Evolutionary conservation across 495 filamentous ascomycete species (phyloP).

Genomic region (Penicillium arizonense): DNA sequence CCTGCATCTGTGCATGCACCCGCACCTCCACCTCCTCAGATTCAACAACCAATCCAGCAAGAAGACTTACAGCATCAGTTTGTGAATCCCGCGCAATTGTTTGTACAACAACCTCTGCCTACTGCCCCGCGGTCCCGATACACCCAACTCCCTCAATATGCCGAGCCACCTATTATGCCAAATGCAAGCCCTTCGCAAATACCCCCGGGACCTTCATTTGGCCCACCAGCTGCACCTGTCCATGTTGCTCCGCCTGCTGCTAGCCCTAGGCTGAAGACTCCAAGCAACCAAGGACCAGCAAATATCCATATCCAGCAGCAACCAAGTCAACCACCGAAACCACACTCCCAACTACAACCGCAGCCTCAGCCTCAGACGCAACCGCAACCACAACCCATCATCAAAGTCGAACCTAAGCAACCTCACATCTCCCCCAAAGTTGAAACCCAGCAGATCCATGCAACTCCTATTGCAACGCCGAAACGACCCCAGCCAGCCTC

Average conservation of each 20-base stretch:
- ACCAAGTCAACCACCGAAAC: too few species aligned
- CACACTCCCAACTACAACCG: too few species aligned
- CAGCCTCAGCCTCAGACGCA: too few species aligned
- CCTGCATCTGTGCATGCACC: constrained; percentile 1
- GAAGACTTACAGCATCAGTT: constrained; percentile 40
- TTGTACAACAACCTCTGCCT: constrained; percentile 35
- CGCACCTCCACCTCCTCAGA: not conserved
- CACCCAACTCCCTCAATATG: constrained; percentile 27
- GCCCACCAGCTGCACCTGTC: not conserved
- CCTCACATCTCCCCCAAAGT: constrained; percentile 9
- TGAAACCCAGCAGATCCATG: constrained; percentile 1
- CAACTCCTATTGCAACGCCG: constrained; percentile 8
- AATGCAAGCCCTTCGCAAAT: constrained; percentile 19
- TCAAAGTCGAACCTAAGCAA: constrained; percentile 8
- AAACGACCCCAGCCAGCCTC: constrained; percentile 14
- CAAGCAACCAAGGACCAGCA: constrained; percentile 2
- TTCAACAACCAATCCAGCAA: constrained; percentile 16
- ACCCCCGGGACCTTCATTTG: constrained; percentile 14
- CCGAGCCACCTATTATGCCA: constrained; percentile 22
- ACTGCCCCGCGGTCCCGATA: constrained; percentile 31
- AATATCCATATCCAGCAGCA: constrained; percentile 6
- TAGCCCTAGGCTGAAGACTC: constrained; percentile 1
- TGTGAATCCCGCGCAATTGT: constrained; percentile 42
- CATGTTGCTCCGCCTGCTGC: constrained; percentile 3
- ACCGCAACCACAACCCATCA: constrained; percentile 3